Conservation (phyloP, 257 asterid genomes). For the Dorcoceras hygrometricum region DNA sequence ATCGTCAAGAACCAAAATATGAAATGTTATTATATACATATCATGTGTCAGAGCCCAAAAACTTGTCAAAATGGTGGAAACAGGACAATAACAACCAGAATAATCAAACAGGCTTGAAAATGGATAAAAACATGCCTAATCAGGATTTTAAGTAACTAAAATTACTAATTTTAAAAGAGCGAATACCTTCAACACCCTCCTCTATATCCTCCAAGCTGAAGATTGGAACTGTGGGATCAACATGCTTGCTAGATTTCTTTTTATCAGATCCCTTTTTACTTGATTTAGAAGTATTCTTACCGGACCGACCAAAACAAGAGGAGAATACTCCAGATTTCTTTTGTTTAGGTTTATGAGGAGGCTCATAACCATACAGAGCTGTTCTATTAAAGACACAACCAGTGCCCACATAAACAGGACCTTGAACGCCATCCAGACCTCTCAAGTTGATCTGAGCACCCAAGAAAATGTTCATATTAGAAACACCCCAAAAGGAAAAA, state of each 20-base stretch:
- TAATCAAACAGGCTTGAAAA: background rate
- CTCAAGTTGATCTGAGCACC: constrained; percentile 78
- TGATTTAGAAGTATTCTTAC: constrained; percentile 70
- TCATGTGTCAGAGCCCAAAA: background rate
- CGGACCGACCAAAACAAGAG: constrained; percentile 72
- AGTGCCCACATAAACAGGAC: constrained; percentile 96
- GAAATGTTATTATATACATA: background rate
- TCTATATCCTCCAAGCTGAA: constrained; percentile 96
- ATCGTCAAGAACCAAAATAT: constrained; percentile 4
- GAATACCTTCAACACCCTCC: constrained; percentile 95
- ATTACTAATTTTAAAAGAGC: constrained; percentile 24
- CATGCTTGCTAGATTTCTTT: constrained; percentile 85
- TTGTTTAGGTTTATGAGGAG: constrained; percentile 80
- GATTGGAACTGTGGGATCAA: constrained; percentile 91
- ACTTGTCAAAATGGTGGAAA: constrained; percentile 4
- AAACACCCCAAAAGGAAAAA: constrained; percentile 10
- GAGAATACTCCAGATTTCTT: constrained; percentile 62
- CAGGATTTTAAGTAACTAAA: background rate
- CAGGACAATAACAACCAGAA: constrained; percentile 13
- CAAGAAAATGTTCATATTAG: constrained; percentile 21
- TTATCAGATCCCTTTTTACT: constrained; percentile 84
- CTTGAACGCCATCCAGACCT: constrained; percentile 97
- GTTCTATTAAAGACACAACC: constrained; percentile 97
- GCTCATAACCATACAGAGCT: constrained; percentile 89
- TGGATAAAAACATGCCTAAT: constrained; percentile 9